Evolutionary conservation across 2,329 filamentous ascomycete genomes (phyloP).

Genomic region (Chaetomium globosum): DNA sequence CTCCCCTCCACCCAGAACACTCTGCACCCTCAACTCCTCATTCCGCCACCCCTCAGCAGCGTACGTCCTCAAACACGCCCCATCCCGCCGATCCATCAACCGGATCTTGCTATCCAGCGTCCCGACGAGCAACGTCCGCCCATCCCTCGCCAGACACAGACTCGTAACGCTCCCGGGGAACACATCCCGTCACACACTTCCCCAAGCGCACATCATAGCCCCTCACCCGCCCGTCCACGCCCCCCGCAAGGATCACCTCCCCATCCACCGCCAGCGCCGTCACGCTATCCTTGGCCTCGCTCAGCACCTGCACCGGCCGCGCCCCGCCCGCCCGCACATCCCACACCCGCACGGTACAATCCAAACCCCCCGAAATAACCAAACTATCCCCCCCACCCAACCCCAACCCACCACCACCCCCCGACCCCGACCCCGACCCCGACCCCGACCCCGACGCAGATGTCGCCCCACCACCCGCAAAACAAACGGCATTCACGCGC

Average conservation of each 20-base stretch:
- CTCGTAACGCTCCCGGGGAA: conserved; percentile 74
- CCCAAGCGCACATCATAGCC: conserved; percentile 83
- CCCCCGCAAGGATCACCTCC: conserved; percentile 68
- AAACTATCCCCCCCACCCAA: conserved; percentile 63
- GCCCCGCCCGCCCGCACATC: conserved; percentile 59
- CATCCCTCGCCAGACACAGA: conserved; percentile 70
- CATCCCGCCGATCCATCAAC: conserved; percentile 77
- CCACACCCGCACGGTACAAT: conserved; percentile 77
- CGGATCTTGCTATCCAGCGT: conserved; percentile 75
- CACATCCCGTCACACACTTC: conserved; percentile 69
- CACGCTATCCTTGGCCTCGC: conserved; percentile 73
- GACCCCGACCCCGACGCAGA: too few species aligned
- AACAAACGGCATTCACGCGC: conserved; percentile 76
- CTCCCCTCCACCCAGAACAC: conserved; percentile 74
- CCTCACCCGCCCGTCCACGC: conserved; percentile 81
- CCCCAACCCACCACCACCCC: conserved; percentile 44
- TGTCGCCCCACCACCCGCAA: conserved; percentile 54
- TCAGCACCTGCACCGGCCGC: conserved; percentile 71
- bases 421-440: too few species aligned
- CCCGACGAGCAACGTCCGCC: conserved; percentile 72
- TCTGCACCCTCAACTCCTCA: conserved; percentile 72
- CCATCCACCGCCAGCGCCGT: conserved; percentile 53
- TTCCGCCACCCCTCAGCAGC: conserved; percentile 62
- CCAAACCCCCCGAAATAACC: conserved; percentile 72
- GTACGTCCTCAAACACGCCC: conserved; percentile 74